Conservation (phyloP, 768 basidiomycete genomes). For the Hortiboletus campestris region DNA sequence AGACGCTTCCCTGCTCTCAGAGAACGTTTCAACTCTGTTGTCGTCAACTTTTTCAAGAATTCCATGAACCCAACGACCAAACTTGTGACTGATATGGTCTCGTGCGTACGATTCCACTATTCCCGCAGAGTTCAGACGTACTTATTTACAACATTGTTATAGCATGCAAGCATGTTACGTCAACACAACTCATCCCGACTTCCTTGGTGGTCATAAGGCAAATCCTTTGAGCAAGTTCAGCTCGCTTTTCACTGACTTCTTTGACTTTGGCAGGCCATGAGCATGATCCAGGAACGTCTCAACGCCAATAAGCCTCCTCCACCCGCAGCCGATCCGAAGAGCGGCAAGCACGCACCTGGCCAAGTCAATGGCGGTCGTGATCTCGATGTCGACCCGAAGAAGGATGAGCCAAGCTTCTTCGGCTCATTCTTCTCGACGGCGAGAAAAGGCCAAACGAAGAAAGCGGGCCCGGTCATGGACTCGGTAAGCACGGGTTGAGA, state of each 20-base stretch:
- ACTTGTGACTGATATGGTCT: conserved; percentile 88
- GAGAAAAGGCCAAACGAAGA: conserved; percentile 59
- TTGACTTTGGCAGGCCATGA: conserved; percentile 63
- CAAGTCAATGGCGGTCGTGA: conserved; percentile 92
- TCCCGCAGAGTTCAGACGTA: not conserved
- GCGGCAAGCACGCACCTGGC: conserved; percentile 55
- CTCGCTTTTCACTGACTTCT: not conserved
- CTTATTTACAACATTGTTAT: not conserved
- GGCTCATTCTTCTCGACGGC: conserved; percentile 89
- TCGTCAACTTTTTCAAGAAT: conserved; percentile 95
- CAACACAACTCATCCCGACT: conserved; percentile 99
- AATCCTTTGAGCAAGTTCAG: conserved; percentile 1
- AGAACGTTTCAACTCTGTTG: conserved; percentile 93
- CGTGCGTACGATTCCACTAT: conserved; percentile 49
- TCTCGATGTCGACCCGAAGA: conserved; percentile 85
- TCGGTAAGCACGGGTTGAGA: conserved; percentile 38
- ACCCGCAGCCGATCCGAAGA: conserved; percentile 60
- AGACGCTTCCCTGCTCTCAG: conserved; percentile 94
- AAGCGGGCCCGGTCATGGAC: conserved; percentile 59
- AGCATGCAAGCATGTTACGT: conserved; percentile 99
- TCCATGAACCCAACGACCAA: conserved; percentile 94
- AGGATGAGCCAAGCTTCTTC: conserved; percentile 91
- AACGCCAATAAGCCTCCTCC: conserved; percentile 76
- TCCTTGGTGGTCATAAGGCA: conserved; percentile 92
- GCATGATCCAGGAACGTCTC: conserved; percentile 79